These are phyloP conservation scores for Microstegium vimineum DNA, from an alignment of 176 grass and related monocot genomes.

Conservation along the genomic window DNA sequence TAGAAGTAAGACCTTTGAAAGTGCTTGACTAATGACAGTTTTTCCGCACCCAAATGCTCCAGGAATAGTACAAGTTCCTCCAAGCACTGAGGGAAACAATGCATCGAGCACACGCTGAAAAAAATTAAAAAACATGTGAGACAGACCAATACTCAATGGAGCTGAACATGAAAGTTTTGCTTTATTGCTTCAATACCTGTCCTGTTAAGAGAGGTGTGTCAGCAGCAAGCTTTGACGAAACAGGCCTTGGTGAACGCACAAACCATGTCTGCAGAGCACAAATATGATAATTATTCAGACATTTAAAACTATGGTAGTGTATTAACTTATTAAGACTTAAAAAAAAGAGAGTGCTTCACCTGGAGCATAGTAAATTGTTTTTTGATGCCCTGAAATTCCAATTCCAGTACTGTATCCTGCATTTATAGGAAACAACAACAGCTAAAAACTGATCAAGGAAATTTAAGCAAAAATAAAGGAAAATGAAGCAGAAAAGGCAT, in stretches of 20 bases:
- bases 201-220: too few species aligned
- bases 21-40: constrained; percentile 94
- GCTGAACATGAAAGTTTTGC: not conserved
- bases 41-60: constrained; percentile 95
- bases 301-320: constrained; percentile 5
- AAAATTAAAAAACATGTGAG: constrained; percentile 30
- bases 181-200: constrained; percentile 32
- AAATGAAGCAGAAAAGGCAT: too few species aligned
- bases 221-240: too few species aligned
- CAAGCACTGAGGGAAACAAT: constrained; percentile 84
- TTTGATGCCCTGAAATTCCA: constrained; percentile 86
- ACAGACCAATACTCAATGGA: not conserved
- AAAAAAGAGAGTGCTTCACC: constrained; percentile 37
- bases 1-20: constrained; percentile 57
- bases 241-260: too few species aligned
- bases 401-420: constrained; percentile 77
- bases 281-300: constrained; percentile 9
- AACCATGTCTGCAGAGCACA: too few species aligned
- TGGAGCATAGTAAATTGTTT: constrained; percentile 87
- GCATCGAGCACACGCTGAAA: too few species aligned
- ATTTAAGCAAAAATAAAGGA: too few species aligned
- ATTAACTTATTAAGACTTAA: not conserved
- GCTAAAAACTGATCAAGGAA: not conserved
- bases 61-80: constrained; percentile 90
- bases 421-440: too few species aligned